Percentiles rank a stretch among this genome's conserved stretches.
phyloP scores from a whole-genome alignment of 345 rosid genomes.

The Salix udensis region DNA sequence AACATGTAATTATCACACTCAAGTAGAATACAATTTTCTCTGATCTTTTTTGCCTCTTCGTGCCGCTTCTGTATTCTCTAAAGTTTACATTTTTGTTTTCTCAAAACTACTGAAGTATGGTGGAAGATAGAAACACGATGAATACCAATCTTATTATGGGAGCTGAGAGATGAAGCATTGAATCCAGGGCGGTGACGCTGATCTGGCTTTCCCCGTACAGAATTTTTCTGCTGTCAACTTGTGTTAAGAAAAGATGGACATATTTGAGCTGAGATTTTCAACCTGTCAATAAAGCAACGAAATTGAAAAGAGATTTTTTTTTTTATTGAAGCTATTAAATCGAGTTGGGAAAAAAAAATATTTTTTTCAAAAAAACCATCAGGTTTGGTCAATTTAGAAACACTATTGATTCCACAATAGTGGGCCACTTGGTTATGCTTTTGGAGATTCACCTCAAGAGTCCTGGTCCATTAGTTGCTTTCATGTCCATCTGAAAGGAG shows the following conservation, averaged over 20 bases:
- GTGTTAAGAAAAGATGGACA: background rate
- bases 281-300: too few relatives aligned
- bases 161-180: background rate
- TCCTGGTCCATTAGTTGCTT: background rate
- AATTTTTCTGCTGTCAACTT: background rate
- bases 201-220: background rate
- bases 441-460: background rate
- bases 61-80: background rate
- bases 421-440: background rate
- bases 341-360: too few relatives aligned
- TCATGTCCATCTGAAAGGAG: background rate
- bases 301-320: too few relatives aligned
- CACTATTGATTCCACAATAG: too few relatives aligned
- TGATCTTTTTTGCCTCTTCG: too few relatives aligned
- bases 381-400: too few relatives aligned
- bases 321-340: too few relatives aligned
- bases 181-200: background rate
- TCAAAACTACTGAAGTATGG: background rate
- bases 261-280: background rate
- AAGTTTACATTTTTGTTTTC: background rate
- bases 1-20: constrained; percentile 44
- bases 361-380: too few relatives aligned
- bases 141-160: background rate
- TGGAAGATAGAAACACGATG: background rate
- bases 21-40: background rate